Base-by-base conservation (phyloP, 164 flowering plant species). In the Annona squamosa region DNA sequence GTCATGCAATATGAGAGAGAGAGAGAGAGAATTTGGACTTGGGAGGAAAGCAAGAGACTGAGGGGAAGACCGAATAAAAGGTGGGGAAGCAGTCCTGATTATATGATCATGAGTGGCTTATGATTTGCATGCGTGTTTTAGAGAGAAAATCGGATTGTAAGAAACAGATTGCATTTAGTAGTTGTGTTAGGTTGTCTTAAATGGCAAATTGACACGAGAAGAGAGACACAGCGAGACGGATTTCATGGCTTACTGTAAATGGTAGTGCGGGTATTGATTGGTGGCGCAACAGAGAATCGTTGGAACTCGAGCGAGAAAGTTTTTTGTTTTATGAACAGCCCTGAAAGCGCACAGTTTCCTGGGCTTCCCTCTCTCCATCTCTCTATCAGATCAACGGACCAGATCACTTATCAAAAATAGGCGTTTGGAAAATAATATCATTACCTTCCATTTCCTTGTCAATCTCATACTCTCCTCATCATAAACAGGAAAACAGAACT, bases 61-160 rank as follows among this genome's bases (percentile, higher is more conserved):
- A 71, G 59, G 48, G 10, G 48, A 70, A 67, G 71, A 56, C 71
- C 66, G 79, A 69, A 68, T 69, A 17, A 37, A 41, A 48, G 48
- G 19, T 13, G 48, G 12, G 37, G 5, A 56, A 41, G 48, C 47
- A 7, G 19, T 17, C 44, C 79, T 88, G 85, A 87, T 93, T 85
- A 87, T 78, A 73, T 26, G 37, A 26, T 90, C 89, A 91, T 91
- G 92, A 93, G 91, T 91, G 82, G 72, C 86, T 80, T 78, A 90
- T 93, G 92, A 93, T 93, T 90, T 88, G 88, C 86, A 79, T 83
- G 85, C 73, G 13, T 66, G 42, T 66, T 41, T 73, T 41, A 65
- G 46, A 26, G 16, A 46, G n/a, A 69, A 69, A 46, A 59, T 42
- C 64, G 63, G 48, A 63, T 46, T 52, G 67, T 37, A 37, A 68